Conservation (phyloP, 2,329 filamentous ascomycete genomes). For the Fusarium gaditjirri region DNA sequence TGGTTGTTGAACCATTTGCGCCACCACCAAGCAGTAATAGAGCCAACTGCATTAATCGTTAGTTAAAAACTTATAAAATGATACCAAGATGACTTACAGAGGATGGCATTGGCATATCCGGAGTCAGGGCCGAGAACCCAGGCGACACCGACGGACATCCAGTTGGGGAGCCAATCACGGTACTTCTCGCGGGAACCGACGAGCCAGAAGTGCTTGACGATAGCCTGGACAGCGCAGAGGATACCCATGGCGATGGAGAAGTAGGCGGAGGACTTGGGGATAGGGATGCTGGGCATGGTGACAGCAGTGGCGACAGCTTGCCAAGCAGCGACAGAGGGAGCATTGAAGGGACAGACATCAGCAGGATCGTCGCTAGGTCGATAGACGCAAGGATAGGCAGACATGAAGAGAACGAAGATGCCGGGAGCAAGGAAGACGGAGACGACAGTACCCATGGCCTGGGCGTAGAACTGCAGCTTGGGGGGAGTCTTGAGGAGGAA, state of each 20-base stretch:
- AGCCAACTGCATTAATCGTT: conserved; percentile 52
- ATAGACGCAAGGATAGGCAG: conserved; percentile 75
- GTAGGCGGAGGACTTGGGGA: conserved; percentile 64
- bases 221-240: conserved; percentile 61
- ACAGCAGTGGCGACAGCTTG: conserved; percentile 71
- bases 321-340: conserved; percentile 74
- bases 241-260: conserved; percentile 66
- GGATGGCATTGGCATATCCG: conserved; percentile 66
- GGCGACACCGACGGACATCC: conserved; percentile 69
- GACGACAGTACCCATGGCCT: conserved; percentile 69
- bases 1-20: conserved; percentile 58
- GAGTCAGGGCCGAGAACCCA: conserved; percentile 66
- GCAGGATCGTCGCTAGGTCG: conserved; percentile 53
- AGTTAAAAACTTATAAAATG: not conserved
- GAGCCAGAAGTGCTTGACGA: conserved; percentile 65
- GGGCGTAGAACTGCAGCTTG: conserved; percentile 73
- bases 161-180: conserved; percentile 68
- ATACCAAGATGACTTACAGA: conserved; percentile 43
- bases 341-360: conserved; percentile 64
- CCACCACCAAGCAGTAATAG: conserved; percentile 64
- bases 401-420: conserved; percentile 74
- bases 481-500: conserved; percentile 74
- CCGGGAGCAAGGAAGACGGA: conserved; percentile 74
- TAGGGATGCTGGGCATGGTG: conserved; percentile 65
- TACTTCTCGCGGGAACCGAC: conserved; percentile 64